Evolutionary conservation across 495 filamentous ascomycete species (phyloP), one percentile per base, ranked within the genome.

Genomic region (Aspergillus bertholletiae): DNA sequence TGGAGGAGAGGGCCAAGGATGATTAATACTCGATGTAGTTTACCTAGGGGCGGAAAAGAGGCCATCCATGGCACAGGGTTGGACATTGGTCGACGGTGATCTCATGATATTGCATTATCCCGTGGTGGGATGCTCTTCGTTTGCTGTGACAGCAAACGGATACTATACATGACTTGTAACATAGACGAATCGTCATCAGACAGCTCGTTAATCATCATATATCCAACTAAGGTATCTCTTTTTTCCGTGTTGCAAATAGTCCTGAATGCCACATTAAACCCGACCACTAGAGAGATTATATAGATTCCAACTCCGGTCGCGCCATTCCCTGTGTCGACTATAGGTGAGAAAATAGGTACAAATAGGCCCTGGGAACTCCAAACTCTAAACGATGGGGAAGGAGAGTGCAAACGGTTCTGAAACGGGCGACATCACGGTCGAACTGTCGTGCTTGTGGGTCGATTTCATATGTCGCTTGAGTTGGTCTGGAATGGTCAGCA

Each of bases 381-480:
- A 28, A 28, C 69, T 37, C 34, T 37, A 37, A 23, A 70, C 61
- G 5, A 63, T 41, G 26, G 58, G 40, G 39, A 68, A 73, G 7
- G 68, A 35, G 7, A 70, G 41, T 1, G 57, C 45, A 51, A 73
- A 70, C 44, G 63, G 58, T 20, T 71, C 66, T 2, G 58, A 49
- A 30, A 61, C 51, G 8, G 68, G 67, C 6, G 67, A 75, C 23
- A 64, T 30, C 23, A 61, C 53, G 0, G 54, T 54, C 7, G 58
- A 52, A 23, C 44, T 43, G 5, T 73, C 72, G 24, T 60, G 50
- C 61, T 75, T 76, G 49, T 78, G 75, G 0, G 73, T 78, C 20
- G 72, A 71, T 41, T 65, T 65, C 39, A 72, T 63, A 49, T 78
- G 75, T 27, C 75, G 75, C 57, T 78, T 78, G 5, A 78, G 54